phyloP scores from a whole-genome alignment of 1,139 yeast genomes.

The Waltiozyma sp. region DNA sequence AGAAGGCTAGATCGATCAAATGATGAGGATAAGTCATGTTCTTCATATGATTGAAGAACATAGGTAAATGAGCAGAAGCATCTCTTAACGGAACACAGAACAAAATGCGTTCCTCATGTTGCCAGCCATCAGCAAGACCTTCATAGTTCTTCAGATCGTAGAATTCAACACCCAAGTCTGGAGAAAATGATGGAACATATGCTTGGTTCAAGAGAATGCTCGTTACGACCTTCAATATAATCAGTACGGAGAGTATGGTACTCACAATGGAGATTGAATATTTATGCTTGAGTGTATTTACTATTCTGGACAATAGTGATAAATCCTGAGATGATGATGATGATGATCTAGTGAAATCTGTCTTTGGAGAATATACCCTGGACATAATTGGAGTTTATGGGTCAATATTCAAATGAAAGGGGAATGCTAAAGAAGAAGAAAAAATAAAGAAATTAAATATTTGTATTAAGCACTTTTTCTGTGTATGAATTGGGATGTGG shows the following conservation, averaged over 20 bases:
- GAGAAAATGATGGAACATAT: constrained; percentile 23
- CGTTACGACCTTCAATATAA: constrained; percentile 9
- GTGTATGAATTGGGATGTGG: no score
- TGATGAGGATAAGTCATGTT: constrained; percentile 58
- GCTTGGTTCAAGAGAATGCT: constrained; percentile 7
- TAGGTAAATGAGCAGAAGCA: constrained; percentile 56
- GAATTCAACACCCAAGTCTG: constrained; percentile 30
- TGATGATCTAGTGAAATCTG: neutral
- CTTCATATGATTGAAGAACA: constrained; percentile 52
- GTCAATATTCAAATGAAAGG: no score
- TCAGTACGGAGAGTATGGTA: constrained; percentile 5
- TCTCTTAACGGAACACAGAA: constrained; percentile 63
- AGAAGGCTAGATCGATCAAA: constrained; percentile 51
- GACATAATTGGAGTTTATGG: neutral
- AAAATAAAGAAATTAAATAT: no score
- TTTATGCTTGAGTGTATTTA: neutral
- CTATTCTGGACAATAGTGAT: neutral
- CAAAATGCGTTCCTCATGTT: constrained; percentile 43
- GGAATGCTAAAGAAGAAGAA: no score
- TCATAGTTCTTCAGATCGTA: constrained; percentile 42
- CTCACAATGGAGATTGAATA: constrained; percentile 6
- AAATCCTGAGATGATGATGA: neutral
- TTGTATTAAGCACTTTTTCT: no score
- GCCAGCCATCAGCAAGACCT: constrained; percentile 48
- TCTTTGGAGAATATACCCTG: neutral